Base-by-base conservation (phyloP, 176 grass and related monocot species). In the Juncus effusus region DNA sequence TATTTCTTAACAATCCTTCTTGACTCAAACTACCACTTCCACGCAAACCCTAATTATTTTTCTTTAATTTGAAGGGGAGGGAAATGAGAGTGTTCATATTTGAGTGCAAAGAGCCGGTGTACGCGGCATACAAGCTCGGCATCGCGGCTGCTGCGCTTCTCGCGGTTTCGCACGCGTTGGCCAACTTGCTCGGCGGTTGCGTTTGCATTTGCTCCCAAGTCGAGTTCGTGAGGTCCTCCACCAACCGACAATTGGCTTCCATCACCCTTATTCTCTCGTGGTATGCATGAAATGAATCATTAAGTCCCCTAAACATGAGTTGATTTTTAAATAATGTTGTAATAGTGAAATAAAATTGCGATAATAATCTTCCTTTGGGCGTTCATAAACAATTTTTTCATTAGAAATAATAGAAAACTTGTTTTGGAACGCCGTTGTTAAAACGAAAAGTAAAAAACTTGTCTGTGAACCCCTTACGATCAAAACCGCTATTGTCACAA, bases 71-170 rank as follows among this genome's bases (percentile, higher is more conserved):
- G 60, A 62, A 99, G 94, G 63, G 62, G 51, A 81, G 85, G 54
- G 74, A 80, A 10, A 77, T 99, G 68, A 84, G 52, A 11, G 56
- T 99, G 70, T 85, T 90, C 61, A 82, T 99, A 81, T 86, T 99
- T 62, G 64, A 93, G 63, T 99, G 94, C 12, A 85, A 89, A 78
- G 78, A 89, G 76, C 85, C 94, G 42, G 76, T 84, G 5, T 61
- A 82, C 13, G 74, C 72, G 74, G 94, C 85, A 15, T 99, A 93
- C 82, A 87, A 84, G 69, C 83, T 99, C 1, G 94, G 94, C 14
- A 64, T 99, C 4, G 78, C 88, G 0, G 94, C 94, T 7, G 88
- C 85, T 3, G 81, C 85, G 11, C 61, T 99, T 54, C 76, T 99
- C 13, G 83, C 87, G 36, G 54, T 76, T 45, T 82, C 94, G 3